A percentile compares a stretch with the other conserved stretches of the same genome.
phyloP scores from a whole-genome alignment of 495 filamentous ascomycete species.

The Neurospora hispaniola region DNA sequence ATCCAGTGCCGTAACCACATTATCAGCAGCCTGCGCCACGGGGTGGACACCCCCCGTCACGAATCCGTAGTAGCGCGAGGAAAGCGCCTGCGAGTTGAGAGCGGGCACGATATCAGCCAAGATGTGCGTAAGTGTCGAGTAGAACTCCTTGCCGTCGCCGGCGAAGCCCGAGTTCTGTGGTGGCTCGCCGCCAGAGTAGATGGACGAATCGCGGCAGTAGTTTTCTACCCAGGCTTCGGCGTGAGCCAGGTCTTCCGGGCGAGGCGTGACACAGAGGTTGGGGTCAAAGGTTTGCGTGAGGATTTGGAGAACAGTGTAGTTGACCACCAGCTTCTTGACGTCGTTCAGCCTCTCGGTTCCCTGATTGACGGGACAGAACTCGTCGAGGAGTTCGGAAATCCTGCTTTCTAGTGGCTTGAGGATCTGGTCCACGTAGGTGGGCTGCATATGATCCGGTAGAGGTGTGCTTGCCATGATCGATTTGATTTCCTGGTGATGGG shows the following conservation, averaged over 20 bases:
- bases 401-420: background rate
- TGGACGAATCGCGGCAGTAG: background rate
- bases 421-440: background rate
- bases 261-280: background rate
- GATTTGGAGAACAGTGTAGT: background rate
- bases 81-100: constrained; percentile 52
- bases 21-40: constrained; percentile 75
- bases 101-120: constrained; percentile 52
- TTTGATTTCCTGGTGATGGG: background rate
- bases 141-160: background rate
- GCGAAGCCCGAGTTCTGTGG: background rate
- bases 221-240: background rate
- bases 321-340: background rate
- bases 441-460: background rate
- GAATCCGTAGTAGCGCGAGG: constrained; percentile 70
- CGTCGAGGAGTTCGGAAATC: background rate
- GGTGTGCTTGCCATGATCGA: background rate
- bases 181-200: background rate
- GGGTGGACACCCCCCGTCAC: constrained; percentile 75
- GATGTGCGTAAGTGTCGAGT: constrained; percentile 31
- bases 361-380: background rate
- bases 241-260: background rate
- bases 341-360: background rate
- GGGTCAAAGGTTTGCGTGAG: background rate
- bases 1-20: constrained; percentile 65